Evolutionary conservation across 2,329 filamentous ascomycete genomes (phyloP).

Genomic region (Fusarium temperatum): DNA sequence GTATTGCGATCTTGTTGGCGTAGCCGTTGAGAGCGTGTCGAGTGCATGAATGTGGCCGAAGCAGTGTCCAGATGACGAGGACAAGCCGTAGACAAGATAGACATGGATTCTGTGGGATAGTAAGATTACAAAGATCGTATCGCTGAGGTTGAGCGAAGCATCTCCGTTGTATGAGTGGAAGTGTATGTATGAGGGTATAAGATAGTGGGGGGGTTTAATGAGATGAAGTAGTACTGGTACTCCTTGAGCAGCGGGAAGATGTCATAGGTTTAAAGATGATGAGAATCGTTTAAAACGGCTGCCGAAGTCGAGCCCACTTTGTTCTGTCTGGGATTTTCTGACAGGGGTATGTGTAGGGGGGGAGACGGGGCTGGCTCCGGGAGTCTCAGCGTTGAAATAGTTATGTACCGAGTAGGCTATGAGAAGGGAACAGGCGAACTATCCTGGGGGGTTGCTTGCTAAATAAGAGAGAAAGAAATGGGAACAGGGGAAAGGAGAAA

Average conservation of each 20-base stretch:
- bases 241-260: conserved; percentile 10
- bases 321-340: conserved; percentile 5
- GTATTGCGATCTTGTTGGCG: conserved; percentile 24
- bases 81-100: conserved; percentile 27
- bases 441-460: not conserved
- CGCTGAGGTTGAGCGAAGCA: conserved; percentile 4
- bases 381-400: not conserved
- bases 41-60: conserved; percentile 25
- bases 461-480: conserved; percentile 7
- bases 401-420: not conserved
- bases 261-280: conserved; percentile 24
- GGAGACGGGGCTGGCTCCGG: conserved; percentile 13
- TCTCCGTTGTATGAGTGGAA: conserved; percentile 1
- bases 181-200: not conserved
- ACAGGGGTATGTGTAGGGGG: conserved; percentile 3
- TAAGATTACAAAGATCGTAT: conserved; percentile 25
- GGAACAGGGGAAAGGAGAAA: not conserved
- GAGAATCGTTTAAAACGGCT: conserved; percentile 20
- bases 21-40: conserved; percentile 31
- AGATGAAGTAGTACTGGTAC: conserved; percentile 17
- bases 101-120: conserved; percentile 32
- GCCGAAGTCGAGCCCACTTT: conserved; percentile 28
- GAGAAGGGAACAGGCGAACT: not conserved
- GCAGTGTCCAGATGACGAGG: conserved; percentile 26
- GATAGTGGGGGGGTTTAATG: conserved; percentile 1